Conservation (phyloP, 2,329 filamentous ascomycete species). For the Trichophaea hybrida region DNA sequence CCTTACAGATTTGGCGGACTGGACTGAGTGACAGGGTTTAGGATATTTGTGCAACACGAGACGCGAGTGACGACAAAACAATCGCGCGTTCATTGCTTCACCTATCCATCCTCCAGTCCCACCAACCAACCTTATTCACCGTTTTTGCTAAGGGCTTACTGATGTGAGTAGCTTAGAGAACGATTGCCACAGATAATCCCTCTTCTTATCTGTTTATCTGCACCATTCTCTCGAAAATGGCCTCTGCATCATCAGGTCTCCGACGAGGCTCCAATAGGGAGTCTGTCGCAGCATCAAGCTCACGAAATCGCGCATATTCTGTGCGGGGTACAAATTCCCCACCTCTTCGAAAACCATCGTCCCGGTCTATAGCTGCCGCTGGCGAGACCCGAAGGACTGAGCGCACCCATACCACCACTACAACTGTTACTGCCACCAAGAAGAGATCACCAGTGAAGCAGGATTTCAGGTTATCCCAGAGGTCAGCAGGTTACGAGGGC, state of each 20-base stretch:
- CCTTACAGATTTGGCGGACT: no score
- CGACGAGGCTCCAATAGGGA: conserved; percentile 2
- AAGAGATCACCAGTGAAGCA: not conserved
- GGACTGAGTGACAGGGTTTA: no score
- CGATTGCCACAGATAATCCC: not conserved
- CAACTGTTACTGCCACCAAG: not conserved
- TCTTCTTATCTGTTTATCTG: not conserved
- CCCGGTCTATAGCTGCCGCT: not conserved
- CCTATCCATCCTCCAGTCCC: no score
- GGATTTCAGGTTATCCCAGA: not conserved
- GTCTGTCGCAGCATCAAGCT: conserved; percentile 1
- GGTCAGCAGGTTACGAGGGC: not conserved
- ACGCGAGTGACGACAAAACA: not conserved
- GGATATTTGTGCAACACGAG: not conserved
- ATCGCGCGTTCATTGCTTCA: not conserved
- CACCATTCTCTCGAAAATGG: not conserved
- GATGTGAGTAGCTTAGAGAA: not conserved
- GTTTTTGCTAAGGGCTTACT: no score
- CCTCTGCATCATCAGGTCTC: not conserved
- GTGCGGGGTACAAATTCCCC: conserved; percentile 13
- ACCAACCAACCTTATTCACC: no score
- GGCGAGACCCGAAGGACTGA: conserved; percentile 16
- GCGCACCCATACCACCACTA: conserved; percentile 14
- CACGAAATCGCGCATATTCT: conserved; percentile 2
- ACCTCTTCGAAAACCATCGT: conserved; percentile 4